Evolutionary conservation across 1,284 basidiomycete genomes (phyloP), one percentile per base, ranked within the genome.

Genomic region (Volvariella volvacea): DNA sequence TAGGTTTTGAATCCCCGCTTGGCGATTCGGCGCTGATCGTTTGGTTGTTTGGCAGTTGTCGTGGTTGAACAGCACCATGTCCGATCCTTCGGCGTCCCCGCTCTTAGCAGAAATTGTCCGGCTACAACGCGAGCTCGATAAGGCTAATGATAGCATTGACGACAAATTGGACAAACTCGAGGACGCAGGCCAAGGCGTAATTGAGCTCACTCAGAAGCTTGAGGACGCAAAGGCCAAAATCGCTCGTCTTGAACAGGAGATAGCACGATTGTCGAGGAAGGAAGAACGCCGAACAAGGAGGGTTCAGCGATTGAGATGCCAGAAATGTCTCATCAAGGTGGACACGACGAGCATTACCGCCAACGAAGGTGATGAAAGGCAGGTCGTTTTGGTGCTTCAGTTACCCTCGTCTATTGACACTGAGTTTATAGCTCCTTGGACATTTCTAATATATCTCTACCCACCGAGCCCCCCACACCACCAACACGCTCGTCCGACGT

Each of bases 151-250:
- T 34, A 84, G 76, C 53, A 85, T 92, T 41, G 89, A 92, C 53
- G 80, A 88, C 54, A 91, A 91, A 60, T 70, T 92, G 7, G 85
- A 88, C 57, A 80, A 83, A 47, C 78, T 92, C 3, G 84, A 88
- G 55, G 79, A 88, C 46, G 83, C 84, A 2, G 88, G 87, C 1
- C 61, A 82, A 3, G 83, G 78, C 22, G 79, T 79, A 20, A 76
- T 89, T 32, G 76, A 73, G 7, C 66, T 89, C 25, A 83, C 81
- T 0, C 71, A 74, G 62, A 80, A 80, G 48, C 73, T 91, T 2
- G 80, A 83, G 50, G 82, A 86, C 48, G 82, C 86, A 1, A 74
- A 79, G 4, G 58, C 65, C 2, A 73, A 66, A 49, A 80, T 84
- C 17, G 59, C 64, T 2, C 50, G 59, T 1, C 65, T 91, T 21